Conservation (phyloP, 2,329 filamentous ascomycete species). For the Lasiodiplodia theobromae region DNA sequence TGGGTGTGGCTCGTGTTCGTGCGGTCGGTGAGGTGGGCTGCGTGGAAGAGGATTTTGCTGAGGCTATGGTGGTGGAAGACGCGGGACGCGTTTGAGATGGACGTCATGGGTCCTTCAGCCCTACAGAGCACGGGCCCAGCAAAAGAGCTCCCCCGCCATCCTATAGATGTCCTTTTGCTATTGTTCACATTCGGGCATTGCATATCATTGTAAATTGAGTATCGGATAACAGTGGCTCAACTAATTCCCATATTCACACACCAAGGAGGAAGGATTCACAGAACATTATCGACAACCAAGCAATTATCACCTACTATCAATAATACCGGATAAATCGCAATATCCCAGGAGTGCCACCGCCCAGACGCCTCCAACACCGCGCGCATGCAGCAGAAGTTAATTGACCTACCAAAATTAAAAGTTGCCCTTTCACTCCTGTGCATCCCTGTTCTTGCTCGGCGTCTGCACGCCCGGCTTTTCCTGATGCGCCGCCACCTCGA, state of each 20-base stretch:
- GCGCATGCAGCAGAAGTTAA: constrained; percentile 14
- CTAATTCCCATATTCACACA: background rate
- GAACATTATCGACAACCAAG: background rate
- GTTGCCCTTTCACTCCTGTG: background rate
- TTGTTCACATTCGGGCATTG: background rate
- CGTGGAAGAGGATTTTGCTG: background rate
- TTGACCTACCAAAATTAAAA: background rate
- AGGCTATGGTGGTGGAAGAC: constrained; percentile 12
- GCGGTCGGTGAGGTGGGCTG: background rate
- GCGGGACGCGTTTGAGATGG: constrained; percentile 15
- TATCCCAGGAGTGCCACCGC: background rate
- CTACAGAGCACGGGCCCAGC: constrained; percentile 14
- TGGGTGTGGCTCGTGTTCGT: background rate
- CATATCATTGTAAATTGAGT: background rate
- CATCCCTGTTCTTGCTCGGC: constrained; percentile 39
- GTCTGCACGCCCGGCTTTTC: constrained; percentile 51
- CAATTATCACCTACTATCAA: background rate
- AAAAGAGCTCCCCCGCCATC: background rate
- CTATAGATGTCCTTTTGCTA: too few relatives aligned
- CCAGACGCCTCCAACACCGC: constrained; percentile 19
- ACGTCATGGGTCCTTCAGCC: constrained; percentile 29
- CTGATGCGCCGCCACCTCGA: constrained; percentile 49
- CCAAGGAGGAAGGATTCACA: background rate
- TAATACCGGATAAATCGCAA: background rate
- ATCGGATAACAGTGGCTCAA: background rate